These are phyloP conservation scores for Solanum chmielewskii DNA, from an alignment of 257 asterid species.

Conservation along the genomic window DNA sequence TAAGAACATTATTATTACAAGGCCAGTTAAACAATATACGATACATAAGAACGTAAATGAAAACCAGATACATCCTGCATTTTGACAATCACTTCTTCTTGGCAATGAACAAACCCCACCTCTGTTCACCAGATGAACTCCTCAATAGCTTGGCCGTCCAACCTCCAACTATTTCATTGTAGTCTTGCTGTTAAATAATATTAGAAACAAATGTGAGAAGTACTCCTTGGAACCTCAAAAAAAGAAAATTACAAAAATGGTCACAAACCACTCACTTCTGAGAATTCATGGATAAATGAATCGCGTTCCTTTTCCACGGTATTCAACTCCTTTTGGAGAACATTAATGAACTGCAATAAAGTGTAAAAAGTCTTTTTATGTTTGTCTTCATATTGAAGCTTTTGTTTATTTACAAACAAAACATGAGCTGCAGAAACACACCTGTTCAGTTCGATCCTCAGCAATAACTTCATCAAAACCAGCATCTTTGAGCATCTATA, in stretches of 20 bases:
- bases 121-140: conserved; percentile 84
- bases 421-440: conserved; percentile 2
- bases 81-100: conserved; percentile 16
- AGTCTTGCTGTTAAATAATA: conserved; percentile 28
- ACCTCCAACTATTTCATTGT: conserved; percentile 64
- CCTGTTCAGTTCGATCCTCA: conserved; percentile 95
- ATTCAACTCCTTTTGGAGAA: conserved; percentile 67
- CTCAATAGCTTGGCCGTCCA: conserved; percentile 80
- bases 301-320: conserved; percentile 70
- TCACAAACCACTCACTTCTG: conserved; percentile 33
- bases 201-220: not conserved
- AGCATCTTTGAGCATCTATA: conserved; percentile 86
- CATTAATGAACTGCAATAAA: conserved; percentile 57
- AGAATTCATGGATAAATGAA: conserved; percentile 60
- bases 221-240: too few species aligned
- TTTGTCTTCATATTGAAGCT: not conserved
- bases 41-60: not conserved
- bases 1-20: not conserved
- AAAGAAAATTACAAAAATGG: not conserved
- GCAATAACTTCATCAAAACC: conserved; percentile 79
- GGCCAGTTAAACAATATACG: not conserved
- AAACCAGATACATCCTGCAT: not conserved
- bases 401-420: not conserved
- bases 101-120: conserved; percentile 94
- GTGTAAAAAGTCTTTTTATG: not conserved